phyloP scores from a whole-genome alignment of 2,329 filamentous ascomycete genomes.

The Diaporthe eres region DNA sequence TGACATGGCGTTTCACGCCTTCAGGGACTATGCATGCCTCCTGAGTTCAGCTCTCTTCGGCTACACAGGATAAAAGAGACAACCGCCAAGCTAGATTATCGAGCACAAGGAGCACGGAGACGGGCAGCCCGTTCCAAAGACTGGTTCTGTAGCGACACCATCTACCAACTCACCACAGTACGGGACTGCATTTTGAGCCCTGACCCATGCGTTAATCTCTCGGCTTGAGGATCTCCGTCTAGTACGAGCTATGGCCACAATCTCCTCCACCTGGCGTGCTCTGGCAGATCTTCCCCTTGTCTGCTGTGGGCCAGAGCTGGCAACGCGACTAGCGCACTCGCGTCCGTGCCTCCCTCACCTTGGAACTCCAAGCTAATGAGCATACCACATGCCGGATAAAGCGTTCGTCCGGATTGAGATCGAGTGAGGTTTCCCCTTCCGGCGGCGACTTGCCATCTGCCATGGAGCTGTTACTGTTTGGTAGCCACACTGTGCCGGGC shows the following conservation, averaged over 20 bases:
- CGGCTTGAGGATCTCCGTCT: constrained; percentile 27
- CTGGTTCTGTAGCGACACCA: not conserved
- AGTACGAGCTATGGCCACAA: not conserved
- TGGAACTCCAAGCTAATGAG: constrained; percentile 18
- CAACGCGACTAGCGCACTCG: constrained; percentile 24
- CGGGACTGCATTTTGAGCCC: not conserved
- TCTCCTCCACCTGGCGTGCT: constrained; percentile 11
- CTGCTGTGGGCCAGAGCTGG: not conserved
- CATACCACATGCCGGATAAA: constrained; percentile 35
- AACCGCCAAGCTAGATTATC: constrained; percentile 8
- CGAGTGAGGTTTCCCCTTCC: constrained; percentile 25
- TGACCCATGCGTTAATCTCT: constrained; percentile 11
- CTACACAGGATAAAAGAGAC: not conserved
- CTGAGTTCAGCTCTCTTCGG: constrained; percentile 28
- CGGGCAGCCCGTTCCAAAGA: not conserved
- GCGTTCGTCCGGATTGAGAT: constrained; percentile 39
- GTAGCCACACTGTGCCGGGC: constrained; percentile 33
- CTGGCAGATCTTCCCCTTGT: not conserved
- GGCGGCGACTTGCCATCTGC: not conserved
- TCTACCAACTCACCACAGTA: not conserved
- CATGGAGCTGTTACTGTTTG: not conserved
- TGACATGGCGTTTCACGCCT: constrained; percentile 38
- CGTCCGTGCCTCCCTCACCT: constrained; percentile 30
- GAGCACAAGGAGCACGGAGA: constrained; percentile 14
- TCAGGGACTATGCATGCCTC: constrained; percentile 38